phyloP scores from a whole-genome alignment of 148 eudicot species.

The Fagopyrum homotropicum region DNA sequence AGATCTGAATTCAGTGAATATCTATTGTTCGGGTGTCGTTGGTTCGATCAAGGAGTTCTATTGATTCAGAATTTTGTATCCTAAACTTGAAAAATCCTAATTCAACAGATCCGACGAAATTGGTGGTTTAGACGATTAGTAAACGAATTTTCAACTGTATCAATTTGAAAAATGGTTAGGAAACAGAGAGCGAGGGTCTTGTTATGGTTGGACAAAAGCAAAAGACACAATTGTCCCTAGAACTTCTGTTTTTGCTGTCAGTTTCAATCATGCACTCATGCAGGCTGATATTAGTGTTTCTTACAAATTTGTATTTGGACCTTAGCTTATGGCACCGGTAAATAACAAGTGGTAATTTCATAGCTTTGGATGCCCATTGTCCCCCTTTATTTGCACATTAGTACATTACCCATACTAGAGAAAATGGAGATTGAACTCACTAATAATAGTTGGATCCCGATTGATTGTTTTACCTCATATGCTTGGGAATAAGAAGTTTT shows the following conservation, averaged over 20 bases:
- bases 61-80: no score
- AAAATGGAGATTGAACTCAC: not conserved
- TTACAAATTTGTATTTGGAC: not conserved
- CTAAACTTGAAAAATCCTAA: not conserved
- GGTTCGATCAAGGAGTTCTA: no score
- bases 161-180: not conserved
- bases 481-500: not conserved
- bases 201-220: not conserved
- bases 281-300: not conserved
- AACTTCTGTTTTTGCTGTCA: not conserved
- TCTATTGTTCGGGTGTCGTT: no score
- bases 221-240: not conserved
- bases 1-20: no score
- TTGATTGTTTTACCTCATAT: slow-evolving; percentile 1
- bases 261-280: not conserved
- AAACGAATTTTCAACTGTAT: not conserved
- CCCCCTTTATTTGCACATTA: not conserved
- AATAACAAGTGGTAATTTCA: not conserved
- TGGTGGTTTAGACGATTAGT: not conserved
- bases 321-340: not conserved
- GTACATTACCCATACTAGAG: not conserved
- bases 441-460: not conserved
- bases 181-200: not conserved
- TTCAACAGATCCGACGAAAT: no score
- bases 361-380: not conserved